Conservation (phyloP, 805 yeast genomes). For the Starmerella floris region DNA sequence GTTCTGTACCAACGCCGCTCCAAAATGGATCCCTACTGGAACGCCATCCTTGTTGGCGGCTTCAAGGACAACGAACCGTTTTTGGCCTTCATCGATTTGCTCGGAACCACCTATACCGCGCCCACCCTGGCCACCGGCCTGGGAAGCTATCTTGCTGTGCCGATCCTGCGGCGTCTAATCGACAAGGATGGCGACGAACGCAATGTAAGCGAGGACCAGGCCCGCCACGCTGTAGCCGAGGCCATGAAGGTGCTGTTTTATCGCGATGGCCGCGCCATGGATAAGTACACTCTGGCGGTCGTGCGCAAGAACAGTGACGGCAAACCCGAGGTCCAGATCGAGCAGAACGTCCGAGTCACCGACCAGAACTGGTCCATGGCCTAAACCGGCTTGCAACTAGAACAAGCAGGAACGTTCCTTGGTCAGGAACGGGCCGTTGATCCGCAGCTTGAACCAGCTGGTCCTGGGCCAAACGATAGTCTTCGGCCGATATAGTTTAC, state of each 20-base stretch:
- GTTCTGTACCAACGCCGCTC: conserved; percentile 78
- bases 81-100: conserved; percentile 72
- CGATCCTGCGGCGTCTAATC: conserved; percentile 71
- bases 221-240: conserved; percentile 61
- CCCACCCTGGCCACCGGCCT: conserved; percentile 92
- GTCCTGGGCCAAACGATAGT: too few relatives aligned
- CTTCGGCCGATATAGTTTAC: too few relatives aligned
- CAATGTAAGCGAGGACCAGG: conserved; percentile 58
- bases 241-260: conserved; percentile 90
- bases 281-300: conserved; percentile 69
- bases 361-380: conserved; percentile 26
- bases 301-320: conserved; percentile 48
- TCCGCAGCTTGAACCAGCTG: too few relatives aligned
- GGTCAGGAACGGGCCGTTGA: too few relatives aligned
- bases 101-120: conserved; percentile 82
- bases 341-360: conserved; percentile 13
- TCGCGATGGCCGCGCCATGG: conserved; percentile 90
- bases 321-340: conserved; percentile 35
- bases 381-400: too few relatives aligned
- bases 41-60: conserved; percentile 85
- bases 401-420: too few relatives aligned
- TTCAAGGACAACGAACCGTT: conserved; percentile 58
- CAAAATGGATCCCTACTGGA: conserved; percentile 95
- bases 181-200: conserved; percentile 65
- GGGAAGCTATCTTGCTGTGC: conserved; percentile 89